Evolutionary conservation across 108 stramenopile genomes (phyloP).

Genomic region (Ochromonas danica): DNA sequence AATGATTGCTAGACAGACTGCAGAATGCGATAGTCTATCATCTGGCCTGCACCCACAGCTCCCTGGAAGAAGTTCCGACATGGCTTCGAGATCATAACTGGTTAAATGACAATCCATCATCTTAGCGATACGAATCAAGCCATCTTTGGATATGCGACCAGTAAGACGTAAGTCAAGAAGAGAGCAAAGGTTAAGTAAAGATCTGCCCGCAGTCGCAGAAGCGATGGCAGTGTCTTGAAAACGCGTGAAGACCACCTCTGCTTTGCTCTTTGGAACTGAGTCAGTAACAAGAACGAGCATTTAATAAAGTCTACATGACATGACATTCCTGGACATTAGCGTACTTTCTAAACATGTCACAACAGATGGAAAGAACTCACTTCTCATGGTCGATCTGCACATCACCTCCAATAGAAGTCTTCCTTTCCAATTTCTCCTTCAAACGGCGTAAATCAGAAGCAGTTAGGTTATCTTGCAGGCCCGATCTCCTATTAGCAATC

Average conservation of each 20-base stretch:
- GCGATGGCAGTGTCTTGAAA: constrained; percentile 21
- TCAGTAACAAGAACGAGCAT: background rate
- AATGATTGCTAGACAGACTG: background rate
- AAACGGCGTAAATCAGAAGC: constrained; percentile 22
- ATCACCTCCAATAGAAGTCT: background rate
- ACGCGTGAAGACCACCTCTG: background rate
- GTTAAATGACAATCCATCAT: constrained; percentile 30
- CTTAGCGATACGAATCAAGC: constrained; percentile 6
- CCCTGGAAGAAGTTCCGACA: constrained; percentile 6
- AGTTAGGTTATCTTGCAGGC: constrained; percentile 25
- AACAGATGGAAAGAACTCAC: background rate
- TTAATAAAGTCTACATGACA: background rate
- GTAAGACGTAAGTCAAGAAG: background rate
- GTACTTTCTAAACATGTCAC: constrained; percentile 5
- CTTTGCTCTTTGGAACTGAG: background rate
- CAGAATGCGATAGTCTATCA: constrained; percentile 11
- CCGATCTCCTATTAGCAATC: background rate
- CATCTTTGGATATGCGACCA: constrained; percentile 11
- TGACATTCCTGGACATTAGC: no score
- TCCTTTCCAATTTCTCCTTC: constrained; percentile 10
- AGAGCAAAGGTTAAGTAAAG: constrained; percentile 28
- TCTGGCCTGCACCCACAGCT: background rate
- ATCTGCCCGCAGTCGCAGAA: background rate
- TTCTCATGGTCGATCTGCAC: constrained; percentile 15
- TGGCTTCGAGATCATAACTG: background rate